Conservation (phyloP, 805 yeast genomes). For the Candida patagonica region DNA sequence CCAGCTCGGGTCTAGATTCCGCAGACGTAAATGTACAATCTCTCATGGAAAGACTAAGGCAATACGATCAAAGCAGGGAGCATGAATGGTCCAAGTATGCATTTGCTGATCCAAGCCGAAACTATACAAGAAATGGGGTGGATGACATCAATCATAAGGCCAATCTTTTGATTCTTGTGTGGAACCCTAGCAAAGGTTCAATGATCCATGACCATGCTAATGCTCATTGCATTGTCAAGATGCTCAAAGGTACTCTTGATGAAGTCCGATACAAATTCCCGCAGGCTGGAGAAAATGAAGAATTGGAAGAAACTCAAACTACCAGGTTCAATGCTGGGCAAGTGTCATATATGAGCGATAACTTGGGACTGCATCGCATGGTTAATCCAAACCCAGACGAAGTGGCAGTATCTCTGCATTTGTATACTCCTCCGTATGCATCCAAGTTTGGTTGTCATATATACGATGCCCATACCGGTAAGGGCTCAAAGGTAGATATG, state of each 20-base stretch:
- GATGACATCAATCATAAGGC: constrained; percentile 64
- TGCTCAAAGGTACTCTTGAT: constrained; percentile 47
- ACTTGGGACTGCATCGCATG: constrained; percentile 58
- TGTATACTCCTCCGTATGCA: constrained; percentile 73
- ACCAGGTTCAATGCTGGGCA: constrained; percentile 27
- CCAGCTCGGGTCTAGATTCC: constrained; percentile 30
- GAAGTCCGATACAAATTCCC: constrained; percentile 53
- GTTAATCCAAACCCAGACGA: constrained; percentile 36
- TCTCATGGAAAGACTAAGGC: constrained; percentile 38
- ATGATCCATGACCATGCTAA: constrained; percentile 67
- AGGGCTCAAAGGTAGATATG: constrained; percentile 47
- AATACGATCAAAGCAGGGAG: constrained; percentile 32
- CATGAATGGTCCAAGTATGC: constrained; percentile 55
- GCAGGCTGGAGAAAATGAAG: constrained; percentile 15
- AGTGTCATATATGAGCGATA: constrained; percentile 59
- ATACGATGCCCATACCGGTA: constrained; percentile 40
- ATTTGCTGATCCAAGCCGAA: constrained; percentile 38
- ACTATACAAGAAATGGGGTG: constrained; percentile 64
- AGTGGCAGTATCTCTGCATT: constrained; percentile 54
- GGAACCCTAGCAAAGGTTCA: constrained; percentile 60
- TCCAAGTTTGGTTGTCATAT: constrained; percentile 37
- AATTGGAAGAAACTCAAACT: constrained; percentile 21
- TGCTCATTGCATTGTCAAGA: constrained; percentile 69
- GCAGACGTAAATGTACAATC: constrained; percentile 45
- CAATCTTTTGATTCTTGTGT: constrained; percentile 54